phyloP scores from a whole-genome alignment of 1,139 yeast species.

The Fermentozyma sake region DNA sequence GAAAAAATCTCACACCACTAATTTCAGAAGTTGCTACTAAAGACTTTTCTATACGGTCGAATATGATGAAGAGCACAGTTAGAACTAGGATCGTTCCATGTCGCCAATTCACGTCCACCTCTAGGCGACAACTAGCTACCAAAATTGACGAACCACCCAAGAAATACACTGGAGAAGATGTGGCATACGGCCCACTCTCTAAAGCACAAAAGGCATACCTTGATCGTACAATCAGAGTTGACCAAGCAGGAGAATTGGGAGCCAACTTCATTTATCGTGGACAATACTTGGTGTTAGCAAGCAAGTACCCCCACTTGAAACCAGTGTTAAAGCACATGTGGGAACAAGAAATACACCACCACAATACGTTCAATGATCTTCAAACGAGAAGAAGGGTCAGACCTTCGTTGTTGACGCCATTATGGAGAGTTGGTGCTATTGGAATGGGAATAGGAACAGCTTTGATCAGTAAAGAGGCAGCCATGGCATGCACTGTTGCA shows the following conservation, averaged over 20 bases:
- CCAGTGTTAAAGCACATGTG: slow-evolving; percentile 90
- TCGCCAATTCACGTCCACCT: too few relatives aligned
- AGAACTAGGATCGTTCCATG: too few relatives aligned
- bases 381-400: slow-evolving; percentile 79
- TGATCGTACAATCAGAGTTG: slow-evolving; percentile 80
- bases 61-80: too few relatives aligned
- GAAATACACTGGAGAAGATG: slow-evolving; percentile 18
- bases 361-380: slow-evolving; percentile 71
- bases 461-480: slow-evolving; percentile 84
- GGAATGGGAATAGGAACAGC: slow-evolving; percentile 88
- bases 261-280: slow-evolving; percentile 93
- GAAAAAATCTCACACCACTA: too few relatives aligned
- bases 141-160: too few relatives aligned
- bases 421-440: slow-evolving; percentile 90
- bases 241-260: slow-evolving; percentile 98
- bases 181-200: slow-evolving; percentile 41
- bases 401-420: slow-evolving; percentile 85
- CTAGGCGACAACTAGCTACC: too few relatives aligned
- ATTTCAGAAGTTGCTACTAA: too few relatives aligned
- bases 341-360: slow-evolving; percentile 95
- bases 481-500: slow-evolving; percentile 99
- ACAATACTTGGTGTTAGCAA: slow-evolving; percentile 73
- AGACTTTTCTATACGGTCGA: too few relatives aligned
- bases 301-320: slow-evolving; percentile 64
- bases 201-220: slow-evolving; percentile 66